Evolutionary conservation across 2,329 filamentous ascomycete genomes (phyloP).

Genomic region (Pseudocercospora crystallina): DNA sequence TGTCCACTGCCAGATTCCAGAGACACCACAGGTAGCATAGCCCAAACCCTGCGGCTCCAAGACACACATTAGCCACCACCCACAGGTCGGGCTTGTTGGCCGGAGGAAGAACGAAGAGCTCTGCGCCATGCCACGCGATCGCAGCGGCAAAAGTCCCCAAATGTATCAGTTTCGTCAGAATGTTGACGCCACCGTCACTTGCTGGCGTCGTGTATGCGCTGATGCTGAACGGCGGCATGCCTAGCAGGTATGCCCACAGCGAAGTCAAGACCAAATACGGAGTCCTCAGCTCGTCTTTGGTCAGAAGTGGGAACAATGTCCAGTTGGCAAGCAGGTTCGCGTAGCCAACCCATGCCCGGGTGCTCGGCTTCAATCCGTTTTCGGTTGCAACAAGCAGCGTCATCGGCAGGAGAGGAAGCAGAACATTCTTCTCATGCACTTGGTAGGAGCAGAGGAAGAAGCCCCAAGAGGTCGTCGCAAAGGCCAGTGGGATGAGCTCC

Average conservation of each 20-base stretch:
- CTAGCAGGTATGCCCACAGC: conserved; percentile 88
- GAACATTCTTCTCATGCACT: conserved; percentile 95
- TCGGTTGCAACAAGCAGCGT: conserved; percentile 79
- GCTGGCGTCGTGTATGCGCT: conserved; percentile 55
- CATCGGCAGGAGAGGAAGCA: conserved; percentile 90
- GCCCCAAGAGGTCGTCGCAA: conserved; percentile 86
- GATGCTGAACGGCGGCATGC: conserved; percentile 75
- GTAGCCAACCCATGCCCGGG: conserved; percentile 90
- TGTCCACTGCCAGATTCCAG: conserved; percentile 64
- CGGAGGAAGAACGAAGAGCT: conserved; percentile 68
- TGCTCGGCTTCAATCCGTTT: conserved; percentile 72
- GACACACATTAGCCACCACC: conserved; percentile 84
- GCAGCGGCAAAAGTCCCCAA: conserved; percentile 73
- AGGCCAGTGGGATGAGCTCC: conserved; percentile 72
- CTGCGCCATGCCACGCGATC: conserved; percentile 76
- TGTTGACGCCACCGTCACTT: conserved; percentile 24
- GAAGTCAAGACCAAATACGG: conserved; percentile 83
- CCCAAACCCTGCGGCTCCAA: conserved; percentile 81
- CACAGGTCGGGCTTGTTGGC: conserved; percentile 83
- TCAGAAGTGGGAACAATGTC: conserved; percentile 91
- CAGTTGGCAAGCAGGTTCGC: conserved; percentile 85
- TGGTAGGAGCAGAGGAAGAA: conserved; percentile 99
- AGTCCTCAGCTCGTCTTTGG: conserved; percentile 76
- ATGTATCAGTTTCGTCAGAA: conserved; percentile 65
- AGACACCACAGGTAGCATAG: conserved; percentile 92